Percentiles rank a stretch among this genome's conserved stretches.
Evolutionary conservation across 83 land plant species (phyloP).

Genomic region (Picea abies): DNA sequence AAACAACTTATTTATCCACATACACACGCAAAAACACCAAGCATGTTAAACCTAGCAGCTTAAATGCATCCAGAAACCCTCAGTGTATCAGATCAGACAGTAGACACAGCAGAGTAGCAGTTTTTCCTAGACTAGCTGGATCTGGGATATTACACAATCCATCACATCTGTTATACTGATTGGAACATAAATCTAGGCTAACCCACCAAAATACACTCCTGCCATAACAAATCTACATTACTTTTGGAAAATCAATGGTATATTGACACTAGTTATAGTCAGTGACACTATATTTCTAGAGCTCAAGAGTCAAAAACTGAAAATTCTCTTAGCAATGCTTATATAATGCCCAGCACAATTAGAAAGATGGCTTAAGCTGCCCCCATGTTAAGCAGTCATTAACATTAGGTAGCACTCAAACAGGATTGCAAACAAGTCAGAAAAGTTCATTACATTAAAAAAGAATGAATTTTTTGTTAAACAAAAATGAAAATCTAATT

Average conservation of each 20-base stretch:
- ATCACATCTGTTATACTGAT: neutral
- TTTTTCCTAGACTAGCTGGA: too few species aligned
- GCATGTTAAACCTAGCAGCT: too few species aligned
- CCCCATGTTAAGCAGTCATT: neutral
- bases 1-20: too few species aligned
- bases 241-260: neutral
- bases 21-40: too few species aligned
- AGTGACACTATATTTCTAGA: neutral
- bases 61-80: too few species aligned
- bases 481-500: neutral
- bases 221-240: neutral
- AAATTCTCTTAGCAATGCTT: neutral
- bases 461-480: too few species aligned
- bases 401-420: neutral
- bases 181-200: neutral
- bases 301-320: neutral
- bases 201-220: neutral
- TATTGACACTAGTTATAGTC: neutral
- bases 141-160: too few species aligned
- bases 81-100: too few species aligned
- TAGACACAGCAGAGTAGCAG: too few species aligned
- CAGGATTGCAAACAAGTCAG: slow-evolving; percentile 1
- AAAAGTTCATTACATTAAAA: neutral
- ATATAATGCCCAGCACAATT: neutral
- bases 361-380: neutral